phyloP scores from a whole-genome alignment of 2,329 filamentous ascomycete species.

The Balansia obtecta region DNA sequence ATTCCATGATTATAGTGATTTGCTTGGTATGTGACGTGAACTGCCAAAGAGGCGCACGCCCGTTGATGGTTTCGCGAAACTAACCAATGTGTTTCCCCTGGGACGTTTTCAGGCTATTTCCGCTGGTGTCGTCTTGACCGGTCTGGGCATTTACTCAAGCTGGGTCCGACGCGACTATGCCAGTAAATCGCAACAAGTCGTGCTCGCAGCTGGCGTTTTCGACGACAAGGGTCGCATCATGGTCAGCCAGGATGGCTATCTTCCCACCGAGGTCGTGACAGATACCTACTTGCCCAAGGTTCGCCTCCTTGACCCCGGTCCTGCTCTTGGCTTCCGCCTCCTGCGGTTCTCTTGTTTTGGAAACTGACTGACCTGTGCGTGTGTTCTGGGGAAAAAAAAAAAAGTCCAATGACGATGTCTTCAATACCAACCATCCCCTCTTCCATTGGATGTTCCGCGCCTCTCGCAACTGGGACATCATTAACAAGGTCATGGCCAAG shows the following conservation, averaged over 20 bases:
- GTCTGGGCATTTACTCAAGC: constrained; percentile 29
- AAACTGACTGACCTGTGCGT: too few relatives aligned
- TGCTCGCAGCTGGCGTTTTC: constrained; percentile 50
- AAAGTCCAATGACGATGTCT: constrained; percentile 41
- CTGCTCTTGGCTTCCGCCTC: too few relatives aligned
- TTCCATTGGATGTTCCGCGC: constrained; percentile 84
- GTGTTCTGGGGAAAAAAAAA: background rate
- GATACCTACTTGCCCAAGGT: constrained; percentile 60
- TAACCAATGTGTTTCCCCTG: too few relatives aligned
- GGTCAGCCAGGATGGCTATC: constrained; percentile 54
- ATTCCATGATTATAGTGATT: constrained; percentile 49
- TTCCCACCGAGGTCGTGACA: constrained; percentile 67
- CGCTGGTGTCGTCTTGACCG: constrained; percentile 48
- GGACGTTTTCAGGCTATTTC: constrained; percentile 36
- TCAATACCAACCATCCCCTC: constrained; percentile 62
- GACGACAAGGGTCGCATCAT: constrained; percentile 53
- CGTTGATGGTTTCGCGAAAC: too few relatives aligned
- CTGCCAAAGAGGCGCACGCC: too few relatives aligned
- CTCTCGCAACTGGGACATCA: constrained; percentile 61
- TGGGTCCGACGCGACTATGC: constrained; percentile 39
- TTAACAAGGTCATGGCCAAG: constrained; percentile 53
- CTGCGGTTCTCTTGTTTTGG: too few relatives aligned
- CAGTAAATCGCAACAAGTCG: constrained; percentile 49
- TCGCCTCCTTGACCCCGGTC: constrained; percentile 7
- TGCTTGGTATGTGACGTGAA: constrained; percentile 41